Base-by-base conservation (phyloP, 306 rosid genomes). In the Trifolium repens region DNA sequence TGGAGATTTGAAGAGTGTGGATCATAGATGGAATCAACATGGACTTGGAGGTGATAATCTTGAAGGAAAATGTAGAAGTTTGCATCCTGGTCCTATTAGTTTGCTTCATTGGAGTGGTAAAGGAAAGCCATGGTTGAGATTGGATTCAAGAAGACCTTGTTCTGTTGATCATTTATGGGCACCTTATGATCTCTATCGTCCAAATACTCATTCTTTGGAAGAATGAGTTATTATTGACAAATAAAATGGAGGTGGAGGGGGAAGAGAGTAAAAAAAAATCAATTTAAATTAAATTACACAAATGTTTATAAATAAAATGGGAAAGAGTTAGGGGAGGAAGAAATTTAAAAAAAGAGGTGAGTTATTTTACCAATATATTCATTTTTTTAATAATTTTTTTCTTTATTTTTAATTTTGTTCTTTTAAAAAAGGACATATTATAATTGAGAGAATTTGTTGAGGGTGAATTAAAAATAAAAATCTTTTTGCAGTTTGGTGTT, bases 71-170 rank as follows among this genome's bases (percentile, higher is more conserved):
- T 93, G 98, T 6, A 78, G 96, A 73, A 87, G 75, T 53, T 69
- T 93, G 64, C 96, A 93, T 73, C 98, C 96, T 44, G 98, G 98
- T 5, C 91, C 96, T 1, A 84, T 91, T 27, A 91, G 98, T 62
- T 78, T 91, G 80, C 78, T 93, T 2, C 98, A 93, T 86, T 93
- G 98, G 96, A 93, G 96, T 84, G 96, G 96, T 2, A 93, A 93
- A 57, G 98, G 98, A 3, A 93, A 93, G 39, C 98, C 98, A 1
- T 91, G 98, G 98, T 79, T 93, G 82, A 91, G 98, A 69, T 67
- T 93, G 71, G 98, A 93, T 80, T 93, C 98, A 9, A 86, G 96
- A 43, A 89, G 77, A 78, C 98, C 96, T 1, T 93, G 96, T 50
- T 54, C 85, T 17, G 93, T 89, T 43, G 98, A 91, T 82, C 93